A percentile compares a stretch with the other conserved stretches of the same genome.
Evolutionary conservation across 805 yeast species (phyloP).

Genomic region (Suhomyces pyralidae): DNA sequence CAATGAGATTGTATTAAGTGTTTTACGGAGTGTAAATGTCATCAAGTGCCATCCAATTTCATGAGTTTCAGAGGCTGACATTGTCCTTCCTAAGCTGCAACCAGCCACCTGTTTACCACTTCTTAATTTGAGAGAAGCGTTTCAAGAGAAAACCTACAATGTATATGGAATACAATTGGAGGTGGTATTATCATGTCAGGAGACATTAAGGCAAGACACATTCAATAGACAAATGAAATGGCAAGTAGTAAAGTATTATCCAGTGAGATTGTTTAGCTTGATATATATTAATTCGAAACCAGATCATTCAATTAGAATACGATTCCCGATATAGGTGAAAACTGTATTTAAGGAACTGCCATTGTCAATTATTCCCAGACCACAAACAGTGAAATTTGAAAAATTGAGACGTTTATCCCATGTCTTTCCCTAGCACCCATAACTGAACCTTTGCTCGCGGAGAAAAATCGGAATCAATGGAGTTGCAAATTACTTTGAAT

Average conservation of each 20-base stretch:
- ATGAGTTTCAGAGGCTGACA: conserved; percentile 60
- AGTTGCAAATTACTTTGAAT: no score
- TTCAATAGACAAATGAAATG: conserved; percentile 63
- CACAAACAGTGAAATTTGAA: no score
- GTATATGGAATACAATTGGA: conserved; percentile 36
- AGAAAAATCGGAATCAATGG: no score
- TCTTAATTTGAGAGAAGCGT: conserved; percentile 52
- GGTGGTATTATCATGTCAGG: conserved; percentile 43
- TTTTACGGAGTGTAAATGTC: conserved; percentile 51
- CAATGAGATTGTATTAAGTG: conserved; percentile 44
- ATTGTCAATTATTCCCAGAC: no score
- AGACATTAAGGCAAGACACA: conserved; percentile 59
- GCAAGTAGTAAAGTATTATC: conserved; percentile 43
- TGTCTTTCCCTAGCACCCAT: no score
- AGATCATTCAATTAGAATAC: no score
- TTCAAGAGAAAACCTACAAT: conserved; percentile 49
- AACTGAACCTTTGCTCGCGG: no score
- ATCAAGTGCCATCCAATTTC: conserved; percentile 71
- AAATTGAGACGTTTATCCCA: no score
- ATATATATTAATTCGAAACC: conserved; percentile 7
- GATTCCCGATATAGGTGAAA: no score
- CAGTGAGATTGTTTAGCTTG: conserved; percentile 9
- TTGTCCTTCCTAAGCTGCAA: conserved; percentile 22
- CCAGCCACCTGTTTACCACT: conserved; percentile 51
- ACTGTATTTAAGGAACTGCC: no score